phyloP scores from a whole-genome alignment of 192 early-diverging fungal species.

The Backusella westeae region DNA sequence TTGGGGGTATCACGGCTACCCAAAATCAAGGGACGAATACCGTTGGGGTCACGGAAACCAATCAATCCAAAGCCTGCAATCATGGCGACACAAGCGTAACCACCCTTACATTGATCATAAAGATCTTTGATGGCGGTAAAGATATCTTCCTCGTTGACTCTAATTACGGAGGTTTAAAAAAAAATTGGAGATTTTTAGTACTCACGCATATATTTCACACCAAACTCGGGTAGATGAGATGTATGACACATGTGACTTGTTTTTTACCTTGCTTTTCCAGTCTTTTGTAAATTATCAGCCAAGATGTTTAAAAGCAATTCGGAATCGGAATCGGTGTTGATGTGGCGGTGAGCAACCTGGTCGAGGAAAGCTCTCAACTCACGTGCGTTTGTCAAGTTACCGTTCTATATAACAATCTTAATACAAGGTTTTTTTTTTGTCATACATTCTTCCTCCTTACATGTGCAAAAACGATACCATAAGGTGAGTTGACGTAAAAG shows the following conservation, averaged over 20 bases:
- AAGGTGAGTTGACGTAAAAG: constrained; percentile 99
- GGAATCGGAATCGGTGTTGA: constrained; percentile 99
- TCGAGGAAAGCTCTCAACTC: constrained; percentile 91
- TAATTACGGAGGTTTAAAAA: constrained; percentile 22
- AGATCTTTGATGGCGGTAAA: constrained; percentile 88
- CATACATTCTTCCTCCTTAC: constrained; percentile 43
- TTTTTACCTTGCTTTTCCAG: constrained; percentile 84
- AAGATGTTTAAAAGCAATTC: constrained; percentile 98
- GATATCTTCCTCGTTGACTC: constrained; percentile 98
- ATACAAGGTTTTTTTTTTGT: neutral
- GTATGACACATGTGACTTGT: constrained; percentile 13
- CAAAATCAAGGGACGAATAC: constrained; percentile 94
- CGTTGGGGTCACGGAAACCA: constrained; percentile 93
- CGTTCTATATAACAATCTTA: constrained; percentile 64
- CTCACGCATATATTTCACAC: neutral
- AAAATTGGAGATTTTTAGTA: neutral
- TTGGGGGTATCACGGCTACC: constrained; percentile 67
- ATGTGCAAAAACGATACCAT: constrained; percentile 95
- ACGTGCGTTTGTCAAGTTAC: constrained; percentile 93
- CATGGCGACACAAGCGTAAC: constrained; percentile 95
- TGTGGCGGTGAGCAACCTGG: constrained; percentile 95
- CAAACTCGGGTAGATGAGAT: neutral
- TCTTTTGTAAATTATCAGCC: constrained; percentile 95
- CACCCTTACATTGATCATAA: constrained; percentile 82
- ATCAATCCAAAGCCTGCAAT: constrained; percentile 98